Base-by-base conservation (phyloP, 345 rosid species). In the Triadica sebifera region DNA sequence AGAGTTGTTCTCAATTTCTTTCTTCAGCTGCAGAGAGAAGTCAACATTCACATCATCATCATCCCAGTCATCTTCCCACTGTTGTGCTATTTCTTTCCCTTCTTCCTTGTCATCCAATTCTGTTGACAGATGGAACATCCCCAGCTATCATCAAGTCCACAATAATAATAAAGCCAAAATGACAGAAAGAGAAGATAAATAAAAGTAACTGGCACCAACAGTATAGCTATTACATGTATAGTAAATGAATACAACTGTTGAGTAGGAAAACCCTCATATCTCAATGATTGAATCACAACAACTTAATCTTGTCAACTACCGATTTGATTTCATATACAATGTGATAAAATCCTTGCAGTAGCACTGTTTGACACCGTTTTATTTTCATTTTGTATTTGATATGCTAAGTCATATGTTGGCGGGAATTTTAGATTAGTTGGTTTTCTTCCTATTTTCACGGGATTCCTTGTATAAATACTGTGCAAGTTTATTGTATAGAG, bases 1-100 rank as follows among this genome's bases (percentile, higher is more conserved):
- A 6, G 61, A 57, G 74, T 75, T 79, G 74, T 55, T 87, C 77
- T 92, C 97, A 34, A 94, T 84, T 67, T 94, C 96, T 86, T 75
- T 88, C 84, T 86, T 87, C 75, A 92, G 80, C 89, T 94, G 97
- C 74, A 76, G 79, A 0, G 97, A 94, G 91, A 94, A 93, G 69
- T 93, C 98, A 53, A 91, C 97, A 57, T 77, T 91, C 73, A 91
- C 94, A 80, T 93, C 97, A 65, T 93, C 94, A 74, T 93, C 98
- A 77, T 93, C 97, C 97, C 97, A 93, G 22, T 93, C 98, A 43
- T 93, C 98, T 80, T 91, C 94, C 97, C 98, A 93, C 70, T 93
- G 98, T 81, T 88, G 98, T 3, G 86, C 79, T 64, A 81, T 84
- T 20, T 93, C 94, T n/a, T 86, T 86, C 20, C 77, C 88, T 80